A percentile compares a stretch with the other conserved stretches of the same genome.
These are phyloP conservation scores for Phoenix roebelenii DNA, from an alignment of 176 grass and related monocot genomes.

Conservation along the genomic window DNA sequence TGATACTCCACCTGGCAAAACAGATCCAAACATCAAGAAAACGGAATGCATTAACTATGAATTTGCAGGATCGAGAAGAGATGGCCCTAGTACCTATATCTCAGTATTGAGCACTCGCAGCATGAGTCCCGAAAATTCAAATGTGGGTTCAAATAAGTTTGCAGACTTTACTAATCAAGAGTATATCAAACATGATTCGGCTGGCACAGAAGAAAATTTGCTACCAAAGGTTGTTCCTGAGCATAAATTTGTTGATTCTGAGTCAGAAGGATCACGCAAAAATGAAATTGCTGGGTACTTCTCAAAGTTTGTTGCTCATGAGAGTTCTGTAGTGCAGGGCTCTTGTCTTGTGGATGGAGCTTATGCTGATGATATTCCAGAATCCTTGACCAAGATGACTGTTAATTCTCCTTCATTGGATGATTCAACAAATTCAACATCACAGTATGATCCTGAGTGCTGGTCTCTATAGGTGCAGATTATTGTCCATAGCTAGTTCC, in stretches of 20 bases:
- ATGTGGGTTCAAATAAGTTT: no score
- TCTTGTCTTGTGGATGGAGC: no score
- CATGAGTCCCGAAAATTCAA: not conserved
- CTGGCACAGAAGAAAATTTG: no score
- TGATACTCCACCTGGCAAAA: constrained; percentile 1
- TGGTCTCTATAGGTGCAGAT: constrained; percentile 23
- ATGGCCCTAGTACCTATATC: not conserved
- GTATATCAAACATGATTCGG: no score
- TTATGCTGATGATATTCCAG: constrained; percentile 12
- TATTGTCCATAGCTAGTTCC: constrained; percentile 38
- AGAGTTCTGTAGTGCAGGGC: no score
- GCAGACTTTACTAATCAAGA: no score
- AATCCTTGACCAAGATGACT: constrained; percentile 24
- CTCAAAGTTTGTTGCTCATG: no score
- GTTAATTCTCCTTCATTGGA: constrained; percentile 21
- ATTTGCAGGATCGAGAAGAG: constrained; percentile 1
- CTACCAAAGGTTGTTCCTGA: no score
- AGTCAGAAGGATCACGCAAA: no score
- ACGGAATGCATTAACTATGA: not conserved
- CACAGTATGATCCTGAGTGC: no score
- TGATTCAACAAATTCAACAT: not conserved
- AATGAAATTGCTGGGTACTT: no score
- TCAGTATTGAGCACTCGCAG: not conserved
- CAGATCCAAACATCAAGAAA: constrained; percentile 11
- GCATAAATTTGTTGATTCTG: no score